A percentile compares a stretch with the other conserved stretches of the same genome.
These are phyloP conservation scores for Ascoidea rubescens DNA, from an alignment of 805 yeast genomes.

Conservation along the genomic window DNA sequence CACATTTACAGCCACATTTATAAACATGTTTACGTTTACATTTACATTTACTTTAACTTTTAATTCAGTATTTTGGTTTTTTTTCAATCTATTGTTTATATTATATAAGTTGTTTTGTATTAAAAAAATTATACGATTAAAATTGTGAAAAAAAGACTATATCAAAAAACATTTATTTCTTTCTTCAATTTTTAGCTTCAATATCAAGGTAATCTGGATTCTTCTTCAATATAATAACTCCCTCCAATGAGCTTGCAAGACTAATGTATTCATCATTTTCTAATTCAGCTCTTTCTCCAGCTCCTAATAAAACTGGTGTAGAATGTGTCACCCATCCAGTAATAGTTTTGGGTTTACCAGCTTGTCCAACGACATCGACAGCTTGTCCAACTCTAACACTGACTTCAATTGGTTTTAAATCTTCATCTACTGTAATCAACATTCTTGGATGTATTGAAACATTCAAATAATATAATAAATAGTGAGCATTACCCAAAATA, in stretches of 20 bases:
- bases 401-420: slow-evolving; percentile 74
- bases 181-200: slow-evolving; percentile 17
- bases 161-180: background rate
- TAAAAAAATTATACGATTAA: background rate
- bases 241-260: slow-evolving; percentile 73
- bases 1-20: no score
- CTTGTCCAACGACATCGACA: slow-evolving; percentile 97
- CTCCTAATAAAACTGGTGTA: slow-evolving; percentile 86
- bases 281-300: slow-evolving; percentile 93
- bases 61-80: no score
- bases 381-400: slow-evolving; percentile 98
- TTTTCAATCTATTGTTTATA: background rate
- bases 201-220: slow-evolving; percentile 73
- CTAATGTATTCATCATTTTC: slow-evolving; percentile 90
- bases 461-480: slow-evolving; percentile 70
- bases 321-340: slow-evolving; percentile 99
- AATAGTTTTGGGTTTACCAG: slow-evolving; percentile 96
- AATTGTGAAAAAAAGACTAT: background rate
- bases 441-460: slow-evolving; percentile 88
- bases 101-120: background rate
- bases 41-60: no score
- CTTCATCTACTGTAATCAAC: slow-evolving; percentile 85
- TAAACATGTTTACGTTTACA: no score
- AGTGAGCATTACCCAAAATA: slow-evolving; percentile 64
- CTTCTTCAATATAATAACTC: slow-evolving; percentile 83